phyloP scores from a whole-genome alignment of 164 flowering plant species.

The Macadamia tetraphylla region DNA sequence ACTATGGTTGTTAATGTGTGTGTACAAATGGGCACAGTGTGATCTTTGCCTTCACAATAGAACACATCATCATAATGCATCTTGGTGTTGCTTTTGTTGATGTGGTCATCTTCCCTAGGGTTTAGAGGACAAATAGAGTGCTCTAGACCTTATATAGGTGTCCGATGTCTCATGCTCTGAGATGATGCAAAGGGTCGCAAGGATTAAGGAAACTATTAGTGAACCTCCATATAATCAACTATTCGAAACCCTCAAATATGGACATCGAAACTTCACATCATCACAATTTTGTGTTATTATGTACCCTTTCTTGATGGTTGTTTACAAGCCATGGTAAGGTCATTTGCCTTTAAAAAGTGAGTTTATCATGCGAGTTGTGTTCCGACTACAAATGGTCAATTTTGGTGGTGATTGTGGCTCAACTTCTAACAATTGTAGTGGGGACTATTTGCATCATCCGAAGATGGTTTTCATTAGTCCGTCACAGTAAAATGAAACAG shows the following conservation, averaged over 20 bases:
- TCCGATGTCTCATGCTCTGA: not conserved
- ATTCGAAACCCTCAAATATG: conserved; percentile 3
- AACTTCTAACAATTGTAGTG: not conserved
- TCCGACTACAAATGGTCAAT: not conserved
- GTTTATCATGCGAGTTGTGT: not conserved
- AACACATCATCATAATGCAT: too few species aligned
- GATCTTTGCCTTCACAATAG: too few species aligned
- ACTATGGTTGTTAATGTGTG: conserved; percentile 12
- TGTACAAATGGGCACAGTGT: conserved; percentile 1
- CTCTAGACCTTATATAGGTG: too few species aligned
- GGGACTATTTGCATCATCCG: too few species aligned
- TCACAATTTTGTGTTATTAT: too few species aligned
- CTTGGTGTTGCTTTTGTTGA: not conserved
- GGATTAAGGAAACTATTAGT: not conserved
- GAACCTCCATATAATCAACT: not conserved
- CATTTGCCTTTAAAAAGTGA: not conserved
- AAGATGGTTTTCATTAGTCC: too few species aligned
- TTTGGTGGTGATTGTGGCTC: not conserved
- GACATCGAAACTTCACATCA: too few species aligned
- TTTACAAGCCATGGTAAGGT: too few species aligned
- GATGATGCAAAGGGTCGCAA: not conserved
- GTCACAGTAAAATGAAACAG: too few species aligned
- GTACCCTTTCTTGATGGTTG: too few species aligned
- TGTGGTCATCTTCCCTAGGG: not conserved
- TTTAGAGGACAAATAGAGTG: not conserved